These are phyloP conservation scores for Hydnomerulius pinastri DNA, from an alignment of 768 basidiomycete species.

Conservation along the genomic window DNA sequence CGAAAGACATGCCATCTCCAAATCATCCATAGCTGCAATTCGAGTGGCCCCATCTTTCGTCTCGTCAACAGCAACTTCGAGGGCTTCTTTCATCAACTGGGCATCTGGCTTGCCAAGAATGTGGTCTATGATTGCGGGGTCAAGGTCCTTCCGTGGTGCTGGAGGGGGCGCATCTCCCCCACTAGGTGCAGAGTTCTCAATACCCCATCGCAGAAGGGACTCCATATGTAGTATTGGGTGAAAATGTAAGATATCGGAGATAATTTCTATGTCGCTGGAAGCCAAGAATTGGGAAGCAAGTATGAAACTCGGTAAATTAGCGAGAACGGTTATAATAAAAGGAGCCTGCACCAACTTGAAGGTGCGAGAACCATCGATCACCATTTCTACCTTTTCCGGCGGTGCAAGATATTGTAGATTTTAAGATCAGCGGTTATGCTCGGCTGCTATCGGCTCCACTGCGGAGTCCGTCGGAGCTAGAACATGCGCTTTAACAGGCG, in stretches of 20 bases:
- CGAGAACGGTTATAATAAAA: neutral
- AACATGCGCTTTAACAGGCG: no score
- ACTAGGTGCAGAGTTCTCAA: slow-evolving; percentile 61
- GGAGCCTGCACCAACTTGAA: neutral
- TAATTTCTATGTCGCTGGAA: no score
- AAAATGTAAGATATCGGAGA: neutral
- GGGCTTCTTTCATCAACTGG: slow-evolving; percentile 79
- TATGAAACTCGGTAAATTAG: no score
- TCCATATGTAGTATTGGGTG: slow-evolving; percentile 51
- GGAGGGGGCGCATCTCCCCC: slow-evolving; percentile 35
- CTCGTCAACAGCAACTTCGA: slow-evolving; percentile 62
- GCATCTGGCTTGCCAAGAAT: slow-evolving; percentile 87
- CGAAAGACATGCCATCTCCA: slow-evolving; percentile 72
- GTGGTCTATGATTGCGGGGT: slow-evolving; percentile 82
- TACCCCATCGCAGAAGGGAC: slow-evolving; percentile 78
- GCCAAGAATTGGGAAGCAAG: neutral
- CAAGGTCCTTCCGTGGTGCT: slow-evolving; percentile 52
- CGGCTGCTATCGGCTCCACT: slow-evolving; percentile 16
- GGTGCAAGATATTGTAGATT: no score
- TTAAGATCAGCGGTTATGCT: no score
- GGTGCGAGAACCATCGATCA: neutral
- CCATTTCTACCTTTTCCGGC: neutral
- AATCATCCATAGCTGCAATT: slow-evolving; percentile 72
- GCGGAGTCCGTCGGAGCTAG: slow-evolving; percentile 18
- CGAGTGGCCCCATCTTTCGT: slow-evolving; percentile 56